phyloP scores from a whole-genome alignment of 2,329 filamentous ascomycete genomes.

The Colletotrichum sp. region DNA sequence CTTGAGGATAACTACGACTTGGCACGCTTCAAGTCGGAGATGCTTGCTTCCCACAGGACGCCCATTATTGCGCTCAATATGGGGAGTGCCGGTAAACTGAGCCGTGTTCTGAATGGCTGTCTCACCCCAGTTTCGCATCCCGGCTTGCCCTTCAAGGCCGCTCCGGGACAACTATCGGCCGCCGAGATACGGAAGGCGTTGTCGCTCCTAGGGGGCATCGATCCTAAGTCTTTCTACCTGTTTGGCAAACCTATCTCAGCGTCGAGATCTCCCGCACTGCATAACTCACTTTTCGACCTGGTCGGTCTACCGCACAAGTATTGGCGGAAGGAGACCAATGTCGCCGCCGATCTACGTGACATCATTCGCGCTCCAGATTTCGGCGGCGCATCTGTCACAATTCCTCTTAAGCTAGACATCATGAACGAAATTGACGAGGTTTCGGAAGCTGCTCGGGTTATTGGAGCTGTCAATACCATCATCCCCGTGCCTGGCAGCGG shows the following conservation, averaged over 20 bases:
- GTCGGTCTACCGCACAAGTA: conserved; percentile 89
- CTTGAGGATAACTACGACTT: conserved; percentile 89
- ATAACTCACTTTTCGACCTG: conserved; percentile 82
- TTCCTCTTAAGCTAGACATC: conserved; percentile 90
- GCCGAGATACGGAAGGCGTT: conserved; percentile 84
- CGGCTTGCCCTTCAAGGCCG: conserved; percentile 87
- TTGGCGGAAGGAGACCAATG: conserved; percentile 74
- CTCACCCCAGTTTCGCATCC: conserved; percentile 95
- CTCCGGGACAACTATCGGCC: conserved; percentile 91
- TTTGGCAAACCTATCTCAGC: conserved; percentile 85
- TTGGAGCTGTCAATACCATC: conserved; percentile 95
- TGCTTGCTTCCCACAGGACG: conserved; percentile 73
- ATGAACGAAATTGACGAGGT: conserved; percentile 82
- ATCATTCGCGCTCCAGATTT: conserved; percentile 77
- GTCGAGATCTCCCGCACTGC: conserved; percentile 85
- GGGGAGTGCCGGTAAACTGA: conserved; percentile 86
- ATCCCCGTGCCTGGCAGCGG: conserved; percentile 57
- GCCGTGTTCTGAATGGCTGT: conserved; percentile 88
- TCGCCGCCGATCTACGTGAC: conserved; percentile 62
- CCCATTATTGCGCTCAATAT: conserved; percentile 97
- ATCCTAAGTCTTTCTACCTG: conserved; percentile 79
- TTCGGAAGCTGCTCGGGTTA: conserved; percentile 77
- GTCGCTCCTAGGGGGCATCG: conserved; percentile 78
- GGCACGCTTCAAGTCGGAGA: conserved; percentile 79
- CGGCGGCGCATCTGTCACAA: conserved; percentile 93